Conservation (phyloP, 768 basidiomycete species). For the Rhodotorula diobovata region DNA sequence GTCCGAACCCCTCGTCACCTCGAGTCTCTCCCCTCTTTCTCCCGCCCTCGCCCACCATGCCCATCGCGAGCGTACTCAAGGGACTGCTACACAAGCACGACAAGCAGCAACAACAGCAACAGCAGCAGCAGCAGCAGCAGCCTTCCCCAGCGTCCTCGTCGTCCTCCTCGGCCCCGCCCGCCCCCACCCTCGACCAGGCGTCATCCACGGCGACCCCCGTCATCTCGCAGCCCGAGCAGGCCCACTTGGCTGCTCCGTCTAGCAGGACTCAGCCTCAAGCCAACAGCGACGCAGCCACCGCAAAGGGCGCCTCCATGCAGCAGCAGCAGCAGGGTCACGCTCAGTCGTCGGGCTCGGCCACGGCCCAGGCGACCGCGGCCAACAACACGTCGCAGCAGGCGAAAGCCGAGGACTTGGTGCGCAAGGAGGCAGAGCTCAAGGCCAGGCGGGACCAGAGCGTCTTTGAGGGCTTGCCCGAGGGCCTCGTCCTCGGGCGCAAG, state of each 20-base stretch:
- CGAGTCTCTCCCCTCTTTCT: not conserved
- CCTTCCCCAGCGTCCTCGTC: not conserved
- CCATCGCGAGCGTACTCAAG: slow-evolving; percentile 12
- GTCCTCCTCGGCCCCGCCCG: not conserved
- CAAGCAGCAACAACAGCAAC: not conserved
- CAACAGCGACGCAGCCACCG: not conserved
- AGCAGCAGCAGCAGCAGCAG: not conserved
- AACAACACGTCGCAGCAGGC: not conserved
- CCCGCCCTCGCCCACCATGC: not conserved
- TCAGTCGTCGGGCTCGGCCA: not conserved
- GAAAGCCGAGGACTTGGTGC: slow-evolving; percentile 32
- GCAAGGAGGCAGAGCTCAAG: slow-evolving; percentile 25
- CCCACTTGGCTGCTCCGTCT: not conserved
- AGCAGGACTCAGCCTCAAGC: slow-evolving; percentile 4
- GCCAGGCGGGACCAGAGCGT: slow-evolving; percentile 19
- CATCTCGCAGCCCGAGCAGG: slow-evolving; percentile 13
- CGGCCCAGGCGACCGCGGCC: too few relatives aligned
- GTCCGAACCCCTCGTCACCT: not conserved
- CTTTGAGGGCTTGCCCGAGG: slow-evolving; percentile 33
- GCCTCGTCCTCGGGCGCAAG: slow-evolving; percentile 45
- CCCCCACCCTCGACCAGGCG: not conserved
- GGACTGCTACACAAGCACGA: slow-evolving; percentile 27
- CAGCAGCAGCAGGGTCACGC: not conserved
- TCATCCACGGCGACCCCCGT: not conserved
- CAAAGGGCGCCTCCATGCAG: not conserved